These are phyloP conservation scores for Chamaecrista fasciculata DNA, from an alignment of 306 rosid genomes.

Conservation along the genomic window DNA sequence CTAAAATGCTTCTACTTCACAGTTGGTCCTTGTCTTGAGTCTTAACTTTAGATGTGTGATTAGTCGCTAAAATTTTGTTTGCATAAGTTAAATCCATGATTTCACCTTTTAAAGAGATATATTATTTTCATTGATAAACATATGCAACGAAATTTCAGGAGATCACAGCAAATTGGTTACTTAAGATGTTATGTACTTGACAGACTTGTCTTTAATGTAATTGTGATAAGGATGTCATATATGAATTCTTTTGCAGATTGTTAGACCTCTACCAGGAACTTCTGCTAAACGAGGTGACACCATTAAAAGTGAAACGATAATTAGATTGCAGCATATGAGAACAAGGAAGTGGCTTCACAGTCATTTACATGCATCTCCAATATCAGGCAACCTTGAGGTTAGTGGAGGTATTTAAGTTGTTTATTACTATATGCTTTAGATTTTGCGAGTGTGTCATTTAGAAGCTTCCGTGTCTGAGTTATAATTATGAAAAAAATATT, in stretches of 20 bases:
- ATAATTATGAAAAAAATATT: not conserved
- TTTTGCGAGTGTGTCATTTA: not conserved
- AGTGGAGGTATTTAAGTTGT: not conserved
- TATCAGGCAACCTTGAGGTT: constrained; percentile 93
- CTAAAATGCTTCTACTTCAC: not conserved
- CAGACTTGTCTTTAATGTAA: not conserved
- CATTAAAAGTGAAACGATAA: constrained; percentile 71
- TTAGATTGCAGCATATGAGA: constrained; percentile 92
- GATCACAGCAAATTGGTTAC: not conserved
- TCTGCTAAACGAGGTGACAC: constrained; percentile 86
- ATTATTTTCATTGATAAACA: not conserved
- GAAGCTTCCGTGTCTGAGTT: not conserved
- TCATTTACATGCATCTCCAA: constrained; percentile 92
- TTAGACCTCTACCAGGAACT: constrained; percentile 63
- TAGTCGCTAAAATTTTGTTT: not conserved
- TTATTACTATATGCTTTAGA: constrained; percentile 2
- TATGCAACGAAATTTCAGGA: not conserved
- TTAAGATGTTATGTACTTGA: not conserved
- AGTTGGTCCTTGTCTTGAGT: not conserved
- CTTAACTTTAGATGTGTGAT: not conserved
- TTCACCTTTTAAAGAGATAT: not conserved
- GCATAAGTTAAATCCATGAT: not conserved
- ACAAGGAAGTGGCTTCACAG: constrained; percentile 99
- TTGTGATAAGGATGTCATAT: not conserved
- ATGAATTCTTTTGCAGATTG: constrained; percentile 54